A percentile compares a stretch with the other conserved stretches of the same genome.
These are phyloP conservation scores for Diplodia sapinea DNA, from an alignment of 2,329 filamentous ascomycete genomes.

Conservation along the genomic window DNA sequence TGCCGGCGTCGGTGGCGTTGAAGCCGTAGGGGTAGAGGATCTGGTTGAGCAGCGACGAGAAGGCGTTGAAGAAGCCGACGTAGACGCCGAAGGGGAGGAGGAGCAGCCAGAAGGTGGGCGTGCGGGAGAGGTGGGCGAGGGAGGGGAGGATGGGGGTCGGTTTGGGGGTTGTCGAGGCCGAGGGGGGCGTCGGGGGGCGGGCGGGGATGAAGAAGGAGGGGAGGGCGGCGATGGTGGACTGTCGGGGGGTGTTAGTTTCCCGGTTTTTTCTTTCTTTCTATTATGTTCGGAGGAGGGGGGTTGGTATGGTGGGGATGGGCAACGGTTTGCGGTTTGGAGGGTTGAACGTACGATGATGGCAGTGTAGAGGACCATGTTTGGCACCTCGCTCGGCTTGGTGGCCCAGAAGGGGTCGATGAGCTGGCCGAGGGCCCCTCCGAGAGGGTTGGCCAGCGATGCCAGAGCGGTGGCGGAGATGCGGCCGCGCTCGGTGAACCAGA, in stretches of 20 bases:
- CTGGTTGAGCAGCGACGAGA: constrained; percentile 87
- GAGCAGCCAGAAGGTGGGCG: constrained; percentile 78
- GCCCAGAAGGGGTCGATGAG: constrained; percentile 83
- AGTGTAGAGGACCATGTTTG: constrained; percentile 83
- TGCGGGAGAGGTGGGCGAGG: constrained; percentile 56
- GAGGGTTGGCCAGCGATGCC: constrained; percentile 83
- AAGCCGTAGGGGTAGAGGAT: constrained; percentile 87
- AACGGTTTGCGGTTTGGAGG: constrained; percentile 3
- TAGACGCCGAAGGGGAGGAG: constrained; percentile 82
- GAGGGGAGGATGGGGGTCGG: constrained; percentile 60
- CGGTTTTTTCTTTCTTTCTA: constrained; percentile 24
- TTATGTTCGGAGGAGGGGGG: too few relatives aligned
- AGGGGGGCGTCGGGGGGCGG: constrained; percentile 70
- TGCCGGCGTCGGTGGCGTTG: constrained; percentile 81
- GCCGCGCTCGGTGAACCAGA: constrained; percentile 89
- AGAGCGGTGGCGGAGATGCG: constrained; percentile 87
- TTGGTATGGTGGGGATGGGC: too few relatives aligned
- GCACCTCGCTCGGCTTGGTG: constrained; percentile 66
- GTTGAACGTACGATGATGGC: constrained; percentile 72
- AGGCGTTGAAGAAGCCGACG: constrained; percentile 91
- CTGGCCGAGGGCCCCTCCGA: constrained; percentile 84
- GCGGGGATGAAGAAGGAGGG: constrained; percentile 83
- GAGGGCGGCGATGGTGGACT: constrained; percentile 69
- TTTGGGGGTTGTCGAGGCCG: constrained; percentile 66
- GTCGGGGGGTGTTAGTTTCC: background rate